Evolutionary conservation across 164 flowering plant species (phyloP).

Genomic region (Tetracentron sinense): DNA sequence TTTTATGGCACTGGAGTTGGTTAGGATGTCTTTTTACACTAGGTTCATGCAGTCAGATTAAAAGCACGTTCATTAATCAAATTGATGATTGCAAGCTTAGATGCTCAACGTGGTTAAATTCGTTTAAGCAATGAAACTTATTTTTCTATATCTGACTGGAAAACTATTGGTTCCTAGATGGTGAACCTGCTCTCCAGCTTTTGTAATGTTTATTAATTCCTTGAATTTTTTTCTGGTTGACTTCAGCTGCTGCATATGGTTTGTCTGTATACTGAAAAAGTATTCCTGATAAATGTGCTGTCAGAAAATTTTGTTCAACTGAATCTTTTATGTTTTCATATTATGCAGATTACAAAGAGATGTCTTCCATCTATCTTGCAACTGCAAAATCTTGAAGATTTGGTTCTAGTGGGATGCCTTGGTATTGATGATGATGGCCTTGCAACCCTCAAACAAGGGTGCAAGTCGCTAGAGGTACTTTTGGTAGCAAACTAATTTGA

Average conservation of each 20-base stretch:
- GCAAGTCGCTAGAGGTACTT: slow-evolving; percentile 66
- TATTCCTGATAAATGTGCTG: neutral
- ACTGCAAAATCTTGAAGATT: slow-evolving; percentile 60
- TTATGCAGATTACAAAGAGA: slow-evolving; percentile 65
- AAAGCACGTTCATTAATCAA: no score
- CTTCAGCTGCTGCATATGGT: neutral
- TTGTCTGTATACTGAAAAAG: neutral
- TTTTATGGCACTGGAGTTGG: no score
- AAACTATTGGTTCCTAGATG: neutral
- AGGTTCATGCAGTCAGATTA: no score
- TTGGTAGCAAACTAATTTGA: neutral
- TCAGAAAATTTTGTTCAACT: no score
- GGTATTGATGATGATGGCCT: slow-evolving; percentile 73
- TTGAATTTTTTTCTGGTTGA: neutral
- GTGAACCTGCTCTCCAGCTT: neutral
- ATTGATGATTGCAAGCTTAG: neutral
- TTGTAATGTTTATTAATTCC: neutral
- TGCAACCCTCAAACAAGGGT: slow-evolving; percentile 45
- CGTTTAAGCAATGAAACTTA: neutral
- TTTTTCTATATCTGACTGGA: neutral
- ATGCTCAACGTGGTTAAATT: neutral
- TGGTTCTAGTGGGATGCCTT: slow-evolving; percentile 75
- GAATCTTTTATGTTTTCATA: neutral
- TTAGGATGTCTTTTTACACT: no score
- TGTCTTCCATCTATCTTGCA: slow-evolving; percentile 60